Percentiles rank a stretch among this genome's conserved stretches.
phyloP scores from a whole-genome alignment of 2,329 filamentous ascomycete genomes.

The Triangularia verruculosa region DNA sequence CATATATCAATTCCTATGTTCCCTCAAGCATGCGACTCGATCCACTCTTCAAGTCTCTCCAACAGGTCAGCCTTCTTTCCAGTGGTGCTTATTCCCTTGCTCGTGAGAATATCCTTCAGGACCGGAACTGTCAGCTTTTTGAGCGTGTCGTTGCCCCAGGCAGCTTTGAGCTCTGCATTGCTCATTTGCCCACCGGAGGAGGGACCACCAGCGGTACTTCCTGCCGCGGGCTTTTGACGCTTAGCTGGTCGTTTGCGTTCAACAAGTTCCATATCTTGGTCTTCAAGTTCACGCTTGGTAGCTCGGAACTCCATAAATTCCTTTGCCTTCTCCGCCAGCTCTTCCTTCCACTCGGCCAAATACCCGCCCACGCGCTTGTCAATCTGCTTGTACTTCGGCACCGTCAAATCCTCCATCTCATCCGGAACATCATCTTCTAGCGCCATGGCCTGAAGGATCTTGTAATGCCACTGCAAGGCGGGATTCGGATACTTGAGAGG shows the following conservation, averaged over 20 bases:
- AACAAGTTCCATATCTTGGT: slow-evolving; percentile 39
- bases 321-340: slow-evolving; percentile 57
- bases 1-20: background rate
- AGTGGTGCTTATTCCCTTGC: slow-evolving; percentile 46
- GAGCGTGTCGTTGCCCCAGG: slow-evolving; percentile 45
- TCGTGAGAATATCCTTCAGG: slow-evolving; percentile 48
- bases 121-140: slow-evolving; percentile 54
- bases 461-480: slow-evolving; percentile 94
- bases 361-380: slow-evolving; percentile 81
- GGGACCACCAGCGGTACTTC: slow-evolving; percentile 31
- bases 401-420: slow-evolving; percentile 69
- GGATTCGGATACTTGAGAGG: slow-evolving; percentile 89
- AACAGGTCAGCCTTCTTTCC: slow-evolving; percentile 55
- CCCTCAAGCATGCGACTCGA: slow-evolving; percentile 44
- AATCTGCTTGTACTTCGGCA: slow-evolving; percentile 83
- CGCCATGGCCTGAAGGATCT: slow-evolving; percentile 85
- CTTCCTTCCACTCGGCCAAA: slow-evolving; percentile 71
- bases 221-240: slow-evolving; percentile 37
- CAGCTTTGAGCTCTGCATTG: slow-evolving; percentile 46
- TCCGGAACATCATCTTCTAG: slow-evolving; percentile 88
- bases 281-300: slow-evolving; percentile 52
- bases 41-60: slow-evolving; percentile 56
- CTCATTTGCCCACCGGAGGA: slow-evolving; percentile 34
- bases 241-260: slow-evolving; percentile 43
- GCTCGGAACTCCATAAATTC: slow-evolving; percentile 39